Evolutionary conservation across 2,329 filamentous ascomycete genomes (phyloP), one percentile per base, ranked within the genome.

Genomic region (Chrysoporthe puriensis): DNA sequence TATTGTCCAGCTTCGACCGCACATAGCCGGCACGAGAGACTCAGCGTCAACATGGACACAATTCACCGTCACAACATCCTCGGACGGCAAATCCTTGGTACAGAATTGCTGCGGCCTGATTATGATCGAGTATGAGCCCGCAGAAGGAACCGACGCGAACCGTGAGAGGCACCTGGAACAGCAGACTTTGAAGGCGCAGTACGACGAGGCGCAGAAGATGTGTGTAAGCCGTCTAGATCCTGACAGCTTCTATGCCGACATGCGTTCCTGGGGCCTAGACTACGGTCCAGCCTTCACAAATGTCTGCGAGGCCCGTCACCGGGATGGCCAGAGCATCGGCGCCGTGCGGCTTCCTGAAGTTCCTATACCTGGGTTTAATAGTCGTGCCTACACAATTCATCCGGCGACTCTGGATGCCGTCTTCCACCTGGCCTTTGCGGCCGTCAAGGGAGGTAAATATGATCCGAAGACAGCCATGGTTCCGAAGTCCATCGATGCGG

Each of bases 361-460:
- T 13, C 8, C 8, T 13, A 8, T 43, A 3, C 26, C 26, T 2
- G 26, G 26, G 26, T 26, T 26, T 26, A 26, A 26, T 26, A 26
- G 26, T 26, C 26, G 26, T 26, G 26, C 26, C 26, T 8, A 43
- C 42, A 43, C 42, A 43, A 13, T 88, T 18, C 86, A 89, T 70
- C 86, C 86, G 0, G 81, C 84, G 6, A 86, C 85, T 0, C 76
- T 88, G 6, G 86, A 88, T 70, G 77, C 83, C 3, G 81, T 88
- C 73, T 81, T 89, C 44, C 86, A 89, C 66, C 43, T 43, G 13
- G 42, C 42, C 42, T 43, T 43, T 13, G 42, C 42, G 13, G 42
- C 42, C 42, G 42, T 62, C 59, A 63, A 63, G 65, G 26, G 26
- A 26, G 26, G 26, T 26, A 26, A 26, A 26, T 26, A 26, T 2